Evolutionary conservation across 805 yeast genomes (phyloP), one percentile per base, ranked within the genome.

Genomic region (Huiozyma naganishii): DNA sequence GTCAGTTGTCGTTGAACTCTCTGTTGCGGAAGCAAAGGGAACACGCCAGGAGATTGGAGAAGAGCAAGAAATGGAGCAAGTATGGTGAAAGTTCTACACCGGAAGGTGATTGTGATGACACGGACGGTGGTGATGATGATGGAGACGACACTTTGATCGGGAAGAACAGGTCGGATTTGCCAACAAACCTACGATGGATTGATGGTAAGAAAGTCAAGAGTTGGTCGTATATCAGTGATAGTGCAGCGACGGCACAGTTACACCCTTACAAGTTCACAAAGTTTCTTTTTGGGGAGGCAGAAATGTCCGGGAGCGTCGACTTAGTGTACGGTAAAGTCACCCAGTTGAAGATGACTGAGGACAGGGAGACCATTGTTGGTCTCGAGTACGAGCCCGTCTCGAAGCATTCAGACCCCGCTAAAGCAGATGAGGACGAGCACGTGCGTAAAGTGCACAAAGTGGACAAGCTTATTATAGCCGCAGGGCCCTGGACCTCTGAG

Each of bases 401-500:
- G 2, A 12, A 30, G 29, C 13, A 28, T 4, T 4, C 13, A 28
- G 30, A 13, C 10, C 9, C 10, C 11, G 28, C 12, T 10, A 7
- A 2, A n/a, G n/a, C 41, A 6, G 7, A n/a, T 12, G 17, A 17
- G 12, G 37, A 40, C 29, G 59, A 57, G 62, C 68, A 43, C 8
- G 48, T 45, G 30, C 30, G 46, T 9, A 57, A 65, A 41, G 63
- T 66, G 1, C 63, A 61, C 29, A 69, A 54, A 10, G 92, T 85
- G 43, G 86, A 84, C 57, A 80, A 84, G 53, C 79, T 87, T n/a
- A 80, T 90, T 8, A 69, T 92, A 54, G 71, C 95, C 0, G 84
- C 86, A 52, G 98, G 98, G 0, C 98, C 98, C 9, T 90, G 98
- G 98, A 88, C 97, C 2, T 82, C 95, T 1, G 82, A 80, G 55